Base-by-base conservation (phyloP, 2,329 filamentous ascomycete species). In the Dactylellina sp. region DNA sequence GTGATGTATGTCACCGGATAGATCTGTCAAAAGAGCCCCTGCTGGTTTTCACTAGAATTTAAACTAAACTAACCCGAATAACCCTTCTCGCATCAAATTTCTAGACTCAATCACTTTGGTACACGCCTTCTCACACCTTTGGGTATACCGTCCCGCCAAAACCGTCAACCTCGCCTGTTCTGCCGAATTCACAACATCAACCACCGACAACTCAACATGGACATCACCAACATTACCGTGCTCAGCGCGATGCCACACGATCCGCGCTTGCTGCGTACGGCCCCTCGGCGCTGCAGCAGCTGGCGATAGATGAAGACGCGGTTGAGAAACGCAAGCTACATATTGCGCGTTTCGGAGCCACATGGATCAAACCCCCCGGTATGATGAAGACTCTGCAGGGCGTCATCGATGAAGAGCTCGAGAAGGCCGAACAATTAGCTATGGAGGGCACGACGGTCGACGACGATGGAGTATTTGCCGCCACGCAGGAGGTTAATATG, bases 331-430 rank as follows among this genome's bases (percentile, higher is more conserved):
- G 94, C 50, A 92, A 93, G 79, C 83, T 87, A 52, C 92, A 94
- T 77, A 90, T 98, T 28, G 87, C 90, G 52, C 91, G 93, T 79
- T 97, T 96, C 80, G 95, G 95, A 72, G 91, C 89, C 76, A 87
- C 87, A 47, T 99, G 95, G 95, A 89, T 99, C 64, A 91, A 90
- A 70, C 95, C 95, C 0, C 93, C 92, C 0, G 95, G 94, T 6
- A 86, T 97, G 63, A 81, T 88, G 66, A 99, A 98, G 84, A 97
- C 94, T 0, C 87, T 97, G 71, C 89, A 96, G 80, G 93, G 96
- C 75, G 87, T 93, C 82, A 89, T 91, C 44, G 95, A 99, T 82
- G 95, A 99, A 83, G 88, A 89, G 77, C 87, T 91, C 9, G 95
- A 99, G 83, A 87, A 91, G 63, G 90, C 94, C 80, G 95, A 99